phyloP scores from a whole-genome alignment of 2,329 filamentous ascomycete species.

The Penicillium rolfsii region DNA sequence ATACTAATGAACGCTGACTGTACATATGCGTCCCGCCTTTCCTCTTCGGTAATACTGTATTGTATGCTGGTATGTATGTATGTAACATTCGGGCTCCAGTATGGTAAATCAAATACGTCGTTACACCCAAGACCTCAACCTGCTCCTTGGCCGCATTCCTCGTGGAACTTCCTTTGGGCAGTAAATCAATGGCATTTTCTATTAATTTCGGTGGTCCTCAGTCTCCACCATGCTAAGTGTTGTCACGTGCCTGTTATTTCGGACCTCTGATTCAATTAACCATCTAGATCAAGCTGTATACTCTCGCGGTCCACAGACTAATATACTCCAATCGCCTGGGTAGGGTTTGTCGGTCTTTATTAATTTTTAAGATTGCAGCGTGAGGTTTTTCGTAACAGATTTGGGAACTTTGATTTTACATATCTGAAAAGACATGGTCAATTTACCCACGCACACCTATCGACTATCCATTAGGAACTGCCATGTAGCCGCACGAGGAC shows the following conservation, averaged over 20 bases:
- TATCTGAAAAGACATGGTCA: neutral
- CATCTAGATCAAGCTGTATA: neutral
- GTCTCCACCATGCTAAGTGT: too few relatives aligned
- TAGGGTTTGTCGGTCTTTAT: neutral
- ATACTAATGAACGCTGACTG: too few relatives aligned
- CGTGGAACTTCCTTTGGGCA: neutral
- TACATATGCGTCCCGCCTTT: neutral
- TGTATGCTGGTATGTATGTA: too few relatives aligned
- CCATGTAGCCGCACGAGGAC: neutral
- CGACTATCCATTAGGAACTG: neutral
- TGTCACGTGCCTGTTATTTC: too few relatives aligned
- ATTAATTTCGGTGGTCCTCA: neutral
- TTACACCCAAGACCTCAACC: neutral
- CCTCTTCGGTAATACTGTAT: neutral
- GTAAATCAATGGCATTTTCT: neutral
- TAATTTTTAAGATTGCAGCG: neutral
- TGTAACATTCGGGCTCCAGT: neutral
- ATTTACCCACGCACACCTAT: neutral
- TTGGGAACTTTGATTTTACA: too few relatives aligned
- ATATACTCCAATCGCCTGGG: neutral
- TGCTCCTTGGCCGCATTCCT: neutral
- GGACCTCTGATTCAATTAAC: too few relatives aligned
- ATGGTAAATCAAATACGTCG: neutral
- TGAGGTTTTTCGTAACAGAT: too few relatives aligned
- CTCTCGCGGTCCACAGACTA: neutral